phyloP scores from a whole-genome alignment of 768 basidiomycete species.

The Neoboletus subvelutipes region DNA sequence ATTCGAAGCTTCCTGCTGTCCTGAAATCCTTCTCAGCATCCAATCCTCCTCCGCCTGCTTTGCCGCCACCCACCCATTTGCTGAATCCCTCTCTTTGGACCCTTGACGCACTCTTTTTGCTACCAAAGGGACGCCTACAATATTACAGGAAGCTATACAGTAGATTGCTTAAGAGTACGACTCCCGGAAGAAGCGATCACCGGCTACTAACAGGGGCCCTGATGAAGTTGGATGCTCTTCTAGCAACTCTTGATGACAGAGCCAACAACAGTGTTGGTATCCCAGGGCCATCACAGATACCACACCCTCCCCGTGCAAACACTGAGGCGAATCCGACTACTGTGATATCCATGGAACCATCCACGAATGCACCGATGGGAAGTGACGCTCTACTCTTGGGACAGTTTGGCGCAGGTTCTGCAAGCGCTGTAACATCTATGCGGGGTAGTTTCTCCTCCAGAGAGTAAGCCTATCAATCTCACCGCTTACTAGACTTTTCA shows the following conservation, averaged over 20 bases:
- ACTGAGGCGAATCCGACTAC: not conserved
- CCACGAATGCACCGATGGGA: slow-evolving; percentile 2
- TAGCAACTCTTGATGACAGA: slow-evolving; percentile 64
- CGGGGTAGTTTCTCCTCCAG: slow-evolving; percentile 53
- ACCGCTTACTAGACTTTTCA: slow-evolving; percentile 7
- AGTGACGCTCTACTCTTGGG: slow-evolving; percentile 18
- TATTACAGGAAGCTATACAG: slow-evolving; percentile 93
- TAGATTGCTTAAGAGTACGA: slow-evolving; percentile 81
- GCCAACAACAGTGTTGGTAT: slow-evolving; percentile 36
- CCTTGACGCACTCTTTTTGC: slow-evolving; percentile 81
- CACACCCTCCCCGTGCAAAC: not conserved
- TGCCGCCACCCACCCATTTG: slow-evolving; percentile 34
- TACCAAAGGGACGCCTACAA: slow-evolving; percentile 80
- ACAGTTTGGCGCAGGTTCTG: slow-evolving; percentile 26
- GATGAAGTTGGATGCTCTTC: slow-evolving; percentile 74
- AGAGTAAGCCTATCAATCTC: slow-evolving; percentile 43
- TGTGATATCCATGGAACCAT: not conserved
- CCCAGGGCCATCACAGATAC: not conserved
- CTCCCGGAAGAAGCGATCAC: slow-evolving; percentile 85
- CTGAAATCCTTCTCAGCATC: slow-evolving; percentile 66
- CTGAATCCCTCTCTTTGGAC: slow-evolving; percentile 62
- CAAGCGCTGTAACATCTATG: slow-evolving; percentile 52
- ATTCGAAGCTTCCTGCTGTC: slow-evolving; percentile 65
- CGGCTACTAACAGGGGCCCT: slow-evolving; percentile 75
- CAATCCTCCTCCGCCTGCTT: slow-evolving; percentile 55